phyloP scores from a whole-genome alignment of 2,329 filamentous ascomycete species.

The Pyricularia grisea region DNA sequence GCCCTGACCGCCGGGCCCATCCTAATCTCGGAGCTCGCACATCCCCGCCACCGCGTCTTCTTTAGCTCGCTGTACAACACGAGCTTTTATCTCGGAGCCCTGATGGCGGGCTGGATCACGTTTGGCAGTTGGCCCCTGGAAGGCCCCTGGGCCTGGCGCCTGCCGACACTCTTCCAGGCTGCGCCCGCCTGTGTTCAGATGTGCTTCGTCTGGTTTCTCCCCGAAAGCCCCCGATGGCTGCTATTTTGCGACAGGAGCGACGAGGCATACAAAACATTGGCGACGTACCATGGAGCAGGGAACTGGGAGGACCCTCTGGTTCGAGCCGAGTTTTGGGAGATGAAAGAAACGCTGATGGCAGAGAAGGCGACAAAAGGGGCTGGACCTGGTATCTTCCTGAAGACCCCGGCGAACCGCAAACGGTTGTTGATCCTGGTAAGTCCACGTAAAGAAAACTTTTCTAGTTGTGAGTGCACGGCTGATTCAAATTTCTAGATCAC shows the following conservation, averaged over 20 bases:
- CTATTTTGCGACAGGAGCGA: slow-evolving; percentile 20
- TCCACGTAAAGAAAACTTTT: neutral
- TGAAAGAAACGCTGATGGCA: slow-evolving; percentile 7
- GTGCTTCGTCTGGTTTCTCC: slow-evolving; percentile 16
- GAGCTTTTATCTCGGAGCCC: slow-evolving; percentile 27
- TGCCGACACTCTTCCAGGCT: slow-evolving; percentile 28
- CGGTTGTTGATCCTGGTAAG: neutral
- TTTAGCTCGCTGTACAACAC: slow-evolving; percentile 32
- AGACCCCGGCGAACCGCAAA: neutral
- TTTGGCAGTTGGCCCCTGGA: slow-evolving; percentile 40
- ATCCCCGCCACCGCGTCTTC: slow-evolving; percentile 32
- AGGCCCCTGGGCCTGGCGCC: slow-evolving; percentile 39
- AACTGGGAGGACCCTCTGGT: slow-evolving; percentile 2
- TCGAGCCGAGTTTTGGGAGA: slow-evolving; percentile 7
- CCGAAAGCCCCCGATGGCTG: slow-evolving; percentile 36
- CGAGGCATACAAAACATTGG: slow-evolving; percentile 12
- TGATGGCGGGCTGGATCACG: slow-evolving; percentile 30
- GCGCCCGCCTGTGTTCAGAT: slow-evolving; percentile 11
- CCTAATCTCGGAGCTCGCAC: slow-evolving; percentile 28
- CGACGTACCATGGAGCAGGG: neutral
- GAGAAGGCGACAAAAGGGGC: neutral
- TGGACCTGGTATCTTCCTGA: neutral
- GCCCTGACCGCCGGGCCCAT: slow-evolving; percentile 21
- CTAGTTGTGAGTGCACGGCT: neutral
- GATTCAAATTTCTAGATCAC: neutral